Evolutionary conservation across 2,329 filamentous ascomycete species (phyloP).

Genomic region (Incumbomyces lentus): DNA sequence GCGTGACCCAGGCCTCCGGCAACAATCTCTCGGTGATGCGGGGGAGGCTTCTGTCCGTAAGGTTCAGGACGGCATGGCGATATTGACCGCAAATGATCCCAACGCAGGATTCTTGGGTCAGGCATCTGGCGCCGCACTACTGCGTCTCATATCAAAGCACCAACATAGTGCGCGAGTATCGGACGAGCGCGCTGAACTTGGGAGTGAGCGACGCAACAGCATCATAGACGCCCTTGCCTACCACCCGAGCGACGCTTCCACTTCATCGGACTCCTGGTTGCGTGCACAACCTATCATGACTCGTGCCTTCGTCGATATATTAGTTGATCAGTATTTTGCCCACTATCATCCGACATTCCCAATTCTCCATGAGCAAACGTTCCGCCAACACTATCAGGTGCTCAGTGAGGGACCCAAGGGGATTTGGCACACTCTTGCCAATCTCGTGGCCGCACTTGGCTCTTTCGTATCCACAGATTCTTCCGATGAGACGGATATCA

Average conservation of each 20-base stretch:
- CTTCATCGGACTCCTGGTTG: neutral
- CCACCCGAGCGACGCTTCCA: neutral
- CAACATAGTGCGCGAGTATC: no score
- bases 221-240: neutral
- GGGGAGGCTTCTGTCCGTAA: constrained; percentile 11
- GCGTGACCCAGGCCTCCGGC: no score
- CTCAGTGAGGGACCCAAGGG: constrained; percentile 8
- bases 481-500: constrained; percentile 26
- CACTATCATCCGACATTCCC: constrained; percentile 51
- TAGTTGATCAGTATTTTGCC: constrained; percentile 39
- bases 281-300: constrained; percentile 8
- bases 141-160: constrained; percentile 10
- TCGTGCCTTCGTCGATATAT: constrained; percentile 10
- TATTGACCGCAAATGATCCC: constrained; percentile 14
- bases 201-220: neutral
- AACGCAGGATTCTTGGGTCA: constrained; percentile 15
- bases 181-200: constrained; percentile 5
- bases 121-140: constrained; percentile 14
- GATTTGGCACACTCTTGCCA: constrained; percentile 13
- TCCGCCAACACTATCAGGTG: constrained; percentile 32
- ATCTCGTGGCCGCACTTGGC: constrained; percentile 15
- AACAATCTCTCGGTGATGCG: neutral
- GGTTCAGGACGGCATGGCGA: constrained; percentile 16
- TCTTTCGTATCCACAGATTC: constrained; percentile 13
- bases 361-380: constrained; percentile 39